Percentiles rank a stretch among this genome's conserved stretches.
Conservation (phyloP, 768 basidiomycete genomes). For the Chalciporus chontae region DNA sequence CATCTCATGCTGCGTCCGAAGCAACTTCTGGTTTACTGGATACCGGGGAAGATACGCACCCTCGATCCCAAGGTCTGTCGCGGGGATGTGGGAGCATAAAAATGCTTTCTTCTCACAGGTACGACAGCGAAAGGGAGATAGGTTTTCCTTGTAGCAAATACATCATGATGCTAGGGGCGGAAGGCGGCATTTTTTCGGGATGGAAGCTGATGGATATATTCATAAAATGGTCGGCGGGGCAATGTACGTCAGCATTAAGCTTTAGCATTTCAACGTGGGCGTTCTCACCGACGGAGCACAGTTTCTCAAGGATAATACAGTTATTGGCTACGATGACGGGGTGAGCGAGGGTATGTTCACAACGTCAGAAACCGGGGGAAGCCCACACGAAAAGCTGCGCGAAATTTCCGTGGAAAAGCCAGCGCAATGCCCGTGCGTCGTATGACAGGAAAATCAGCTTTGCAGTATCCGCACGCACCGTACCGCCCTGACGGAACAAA, state of each 20-base stretch:
- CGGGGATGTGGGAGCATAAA: not conserved
- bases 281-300: slow-evolving; percentile 16
- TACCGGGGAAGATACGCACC: not conserved
- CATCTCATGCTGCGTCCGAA: not conserved
- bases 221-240: too few relatives aligned
- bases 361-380: not conserved
- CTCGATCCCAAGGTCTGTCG: not conserved
- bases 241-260: slow-evolving; percentile 4
- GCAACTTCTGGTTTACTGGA: slow-evolving; percentile 2
- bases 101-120: not conserved
- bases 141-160: not conserved
- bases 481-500: slow-evolving; percentile 14
- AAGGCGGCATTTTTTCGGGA: not conserved
- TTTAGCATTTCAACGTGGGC: slow-evolving; percentile 12
- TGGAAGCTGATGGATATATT: not conserved
- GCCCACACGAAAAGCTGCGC: not conserved
- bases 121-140: not conserved
- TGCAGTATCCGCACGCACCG: slow-evolving; percentile 3
- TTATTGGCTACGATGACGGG: not conserved
- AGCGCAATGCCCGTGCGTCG: not conserved
- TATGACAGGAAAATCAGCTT: slow-evolving; percentile 1
- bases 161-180: not conserved
- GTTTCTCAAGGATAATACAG: slow-evolving; percentile 2
- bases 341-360: not conserved
- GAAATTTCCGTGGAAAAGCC: not conserved